Evolutionary conservation across 2,329 filamentous ascomycete genomes (phyloP), one percentile per base, ranked within the genome.

Genomic region (Colletotrichum sp.): DNA sequence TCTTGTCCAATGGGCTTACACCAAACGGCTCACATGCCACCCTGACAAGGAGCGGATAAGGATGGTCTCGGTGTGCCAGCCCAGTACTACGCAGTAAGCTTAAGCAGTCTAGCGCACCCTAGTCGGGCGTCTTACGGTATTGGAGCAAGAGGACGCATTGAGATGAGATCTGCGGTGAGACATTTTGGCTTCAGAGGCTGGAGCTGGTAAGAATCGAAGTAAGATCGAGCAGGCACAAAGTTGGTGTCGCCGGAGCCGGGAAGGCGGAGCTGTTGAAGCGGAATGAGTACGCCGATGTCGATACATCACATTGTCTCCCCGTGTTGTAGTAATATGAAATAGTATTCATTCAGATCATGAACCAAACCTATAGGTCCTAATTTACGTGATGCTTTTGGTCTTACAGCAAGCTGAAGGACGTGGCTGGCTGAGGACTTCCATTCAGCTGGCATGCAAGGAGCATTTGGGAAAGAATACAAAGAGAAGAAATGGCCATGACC

Each of bases 1-100:
- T 19, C 15, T 19, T 36, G 44, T 44, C 74, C 70, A 76, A 76
- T 76, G 65, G 74, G 74, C 70, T 76, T 76, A 76, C 70, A 74
- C 59, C 70, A 73, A 76, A 74, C 44, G 52, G 34, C 39, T 76
- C 70, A 76, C 74, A 76, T 74, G 70, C 32, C 34, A 60, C 68
- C 9, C 22, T 22, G 64, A 74, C 70, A 67, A 25, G 64, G 65
- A 48, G 39, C 59, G 70, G 74, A 60, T 64, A 55, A 60, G 44
- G 55, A 22, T n/a, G 34, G n/a, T 48, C 22, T 68, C 48, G 44
- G 32, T 8, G 39, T 57, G 44, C 19, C 32, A 36, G 44, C 44
- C 44, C 11, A 52, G 11, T 52, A 3, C 44, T 13, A 52, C 44
- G 44, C 57, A 68, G 44, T 75, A 76, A 69, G 70, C 74, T 74